Evolutionary conservation across 2,329 filamentous ascomycete species (phyloP).

Genomic region (Aspergillus pseudotamarii): DNA sequence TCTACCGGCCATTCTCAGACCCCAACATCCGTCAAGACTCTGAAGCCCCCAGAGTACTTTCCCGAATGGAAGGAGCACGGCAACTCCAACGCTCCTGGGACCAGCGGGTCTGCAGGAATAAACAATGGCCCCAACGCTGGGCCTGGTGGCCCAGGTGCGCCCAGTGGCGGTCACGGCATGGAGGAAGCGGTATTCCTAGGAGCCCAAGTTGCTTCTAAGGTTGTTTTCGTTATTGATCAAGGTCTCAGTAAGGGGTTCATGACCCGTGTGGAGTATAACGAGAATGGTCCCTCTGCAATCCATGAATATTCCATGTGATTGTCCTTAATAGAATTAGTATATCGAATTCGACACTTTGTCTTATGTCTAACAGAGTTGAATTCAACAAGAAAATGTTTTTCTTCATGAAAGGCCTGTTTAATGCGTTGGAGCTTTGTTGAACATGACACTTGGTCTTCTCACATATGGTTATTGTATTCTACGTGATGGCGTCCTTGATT

Average conservation of each 20-base stretch:
- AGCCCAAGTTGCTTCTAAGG: constrained; percentile 80
- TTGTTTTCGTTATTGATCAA: constrained; percentile 70
- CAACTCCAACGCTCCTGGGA: constrained; percentile 38
- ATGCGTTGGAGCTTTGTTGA: constrained; percentile 2
- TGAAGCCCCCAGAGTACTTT: constrained; percentile 80
- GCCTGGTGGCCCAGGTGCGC: constrained; percentile 26
- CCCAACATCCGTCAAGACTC: constrained; percentile 79
- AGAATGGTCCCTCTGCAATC: constrained; percentile 65
- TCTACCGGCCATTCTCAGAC: constrained; percentile 71
- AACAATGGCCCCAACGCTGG: constrained; percentile 35
- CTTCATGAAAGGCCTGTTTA: background rate
- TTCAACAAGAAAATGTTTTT: constrained; percentile 11
- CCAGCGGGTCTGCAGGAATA: constrained; percentile 25
- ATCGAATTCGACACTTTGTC: constrained; percentile 10
- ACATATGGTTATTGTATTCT: constrained; percentile 23
- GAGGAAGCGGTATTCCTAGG: constrained; percentile 88
- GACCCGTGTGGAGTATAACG: constrained; percentile 69
- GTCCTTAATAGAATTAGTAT: constrained; percentile 11
- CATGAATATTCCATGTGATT: constrained; percentile 55
- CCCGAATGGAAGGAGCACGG: constrained; percentile 82
- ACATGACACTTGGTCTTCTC: constrained; percentile 4
- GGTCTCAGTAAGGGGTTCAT: constrained; percentile 70
- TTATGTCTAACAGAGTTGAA: background rate
- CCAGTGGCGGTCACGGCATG: constrained; percentile 49
- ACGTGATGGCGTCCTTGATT: constrained; percentile 24